Evolutionary conservation across 148 eudicot species (phyloP).

Genomic region (Bassia scoparia): DNA sequence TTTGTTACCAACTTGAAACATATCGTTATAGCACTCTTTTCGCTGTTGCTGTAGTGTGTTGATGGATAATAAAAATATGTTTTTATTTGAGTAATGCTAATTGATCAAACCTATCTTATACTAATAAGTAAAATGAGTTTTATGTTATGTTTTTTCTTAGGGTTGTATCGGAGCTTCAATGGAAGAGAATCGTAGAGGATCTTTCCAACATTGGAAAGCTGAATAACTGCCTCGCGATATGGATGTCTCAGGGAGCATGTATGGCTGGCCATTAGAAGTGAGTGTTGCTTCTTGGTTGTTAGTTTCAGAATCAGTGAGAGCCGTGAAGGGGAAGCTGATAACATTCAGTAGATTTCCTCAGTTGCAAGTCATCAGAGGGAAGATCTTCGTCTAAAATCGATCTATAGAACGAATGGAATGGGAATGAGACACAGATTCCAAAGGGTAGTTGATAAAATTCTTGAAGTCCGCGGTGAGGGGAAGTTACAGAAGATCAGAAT

Average conservation of each 20-base stretch:
- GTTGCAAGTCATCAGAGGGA: conserved; percentile 27
- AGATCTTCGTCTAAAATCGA: conserved; percentile 4
- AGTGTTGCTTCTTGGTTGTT: conserved; percentile 40
- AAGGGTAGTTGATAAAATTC: conserved; percentile 36
- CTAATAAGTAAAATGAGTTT: too few relatives aligned
- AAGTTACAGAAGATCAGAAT: conserved; percentile 26
- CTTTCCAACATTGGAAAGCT: conserved; percentile 33
- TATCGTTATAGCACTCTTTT: too few relatives aligned
- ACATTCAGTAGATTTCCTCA: conserved; percentile 26
- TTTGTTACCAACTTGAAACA: too few relatives aligned
- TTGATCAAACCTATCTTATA: too few relatives aligned
- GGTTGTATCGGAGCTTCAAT: conserved; percentile 35
- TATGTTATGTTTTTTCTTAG: not conserved
- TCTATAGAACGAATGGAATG: conserved; percentile 23
- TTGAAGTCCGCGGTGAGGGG: conserved; percentile 27
- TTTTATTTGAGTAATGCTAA: too few relatives aligned
- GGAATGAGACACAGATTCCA: conserved; percentile 29
- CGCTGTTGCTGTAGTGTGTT: too few relatives aligned
- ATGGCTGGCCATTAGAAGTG: conserved; percentile 43
- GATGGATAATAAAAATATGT: too few relatives aligned
- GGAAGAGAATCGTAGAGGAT: conserved; percentile 49
- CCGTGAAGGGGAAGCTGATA: conserved; percentile 36
- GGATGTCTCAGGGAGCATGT: conserved; percentile 50
- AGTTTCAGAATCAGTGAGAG: conserved; percentile 34
- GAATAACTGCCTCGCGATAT: conserved; percentile 39